Base-by-base conservation (phyloP, 306 rosid genomes). In the Carpinus viminea region DNA sequence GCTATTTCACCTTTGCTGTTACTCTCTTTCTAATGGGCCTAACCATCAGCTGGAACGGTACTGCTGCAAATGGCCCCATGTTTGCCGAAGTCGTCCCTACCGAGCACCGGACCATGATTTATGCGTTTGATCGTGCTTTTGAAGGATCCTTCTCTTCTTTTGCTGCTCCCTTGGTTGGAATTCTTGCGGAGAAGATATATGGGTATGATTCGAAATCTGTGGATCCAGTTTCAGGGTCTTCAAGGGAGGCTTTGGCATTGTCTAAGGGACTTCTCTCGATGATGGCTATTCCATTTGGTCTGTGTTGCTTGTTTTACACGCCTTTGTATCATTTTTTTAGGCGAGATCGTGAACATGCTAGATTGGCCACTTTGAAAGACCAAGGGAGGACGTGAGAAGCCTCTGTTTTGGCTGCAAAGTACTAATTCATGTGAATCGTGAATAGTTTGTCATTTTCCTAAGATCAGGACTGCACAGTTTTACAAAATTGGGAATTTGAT, bases 141-240 rank as follows among this genome's bases (percentile, higher is more conserved):
- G 98, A 95, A 83, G 99, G 97, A 56, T 95, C 99, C 0, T 87
- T 95, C 73, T 95, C 99, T 78, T 89, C 99, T 6, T 65, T 93
- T 71, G 99, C 99, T 12, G 99, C 99, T 83, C 99, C 99, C 15
- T 76, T 95, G 86, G 99, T 95, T 13, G 99, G 99, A 18, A 95
- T 95, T 79, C 97, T 95, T 48, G 90, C 99, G 0, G 99, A 95
- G 87, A 84, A 81, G 83, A 84, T 87, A 82, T 95, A 89, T 66
- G 99, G 99, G 20, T 95, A 95, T 68, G 78, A 90, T 57, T 85
- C 98, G 12, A 93, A 89, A 78, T 83, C 93, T 20, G 89, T 91
- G 66, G 93, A 93, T 85, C 88, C 87, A 2, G 65, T 83, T 9
- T 82, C 81, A 59, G 99, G 96, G 59, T 93, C 99, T 53, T 50